These are phyloP conservation scores for Spongispora temasekensis DNA, from an alignment of 1,284 basidiomycete species.

Conservation along the genomic window DNA sequence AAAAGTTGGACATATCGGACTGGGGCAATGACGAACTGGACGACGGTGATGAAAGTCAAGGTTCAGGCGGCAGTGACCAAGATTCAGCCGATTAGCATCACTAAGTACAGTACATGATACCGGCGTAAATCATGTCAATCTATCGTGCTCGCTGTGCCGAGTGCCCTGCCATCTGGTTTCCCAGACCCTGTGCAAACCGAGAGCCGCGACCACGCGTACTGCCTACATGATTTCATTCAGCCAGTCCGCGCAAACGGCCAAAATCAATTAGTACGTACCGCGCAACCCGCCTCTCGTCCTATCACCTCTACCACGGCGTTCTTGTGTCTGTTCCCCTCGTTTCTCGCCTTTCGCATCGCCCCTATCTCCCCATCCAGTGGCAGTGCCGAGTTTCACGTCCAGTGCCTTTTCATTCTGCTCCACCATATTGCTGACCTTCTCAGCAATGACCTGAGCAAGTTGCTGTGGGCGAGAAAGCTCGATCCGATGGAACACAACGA, in stretches of 20 bases:
- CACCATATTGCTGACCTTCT: constrained; percentile 85
- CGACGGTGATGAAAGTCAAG: constrained; percentile 34
- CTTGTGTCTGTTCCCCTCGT: constrained; percentile 73
- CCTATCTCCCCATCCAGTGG: constrained; percentile 67
- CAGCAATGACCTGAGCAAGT: constrained; percentile 84
- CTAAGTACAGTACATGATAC: constrained; percentile 3
- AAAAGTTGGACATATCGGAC: constrained; percentile 64
- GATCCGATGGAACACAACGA: constrained; percentile 88
- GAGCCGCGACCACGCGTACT: constrained; percentile 69
- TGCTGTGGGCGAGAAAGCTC: constrained; percentile 91
- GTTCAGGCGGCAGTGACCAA: constrained; percentile 22
- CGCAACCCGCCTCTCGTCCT: constrained; percentile 50
- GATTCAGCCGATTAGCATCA: constrained; percentile 7
- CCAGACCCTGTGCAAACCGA: constrained; percentile 77
- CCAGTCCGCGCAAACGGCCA: neutral
- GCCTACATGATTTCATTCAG: constrained; percentile 38
- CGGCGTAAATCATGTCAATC: constrained; percentile 1
- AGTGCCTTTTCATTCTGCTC: constrained; percentile 97
- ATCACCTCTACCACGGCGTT: constrained; percentile 70
- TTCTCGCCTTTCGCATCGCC: constrained; percentile 75
- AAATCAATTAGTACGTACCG: constrained; percentile 41
- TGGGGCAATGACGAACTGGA: constrained; percentile 48
- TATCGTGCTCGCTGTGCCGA: constrained; percentile 23
- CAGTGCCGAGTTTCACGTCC: constrained; percentile 82
- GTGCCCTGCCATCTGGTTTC: constrained; percentile 66